Evolutionary conservation across 805 yeast genomes (phyloP).

Genomic region (Ogataea methylovora): DNA sequence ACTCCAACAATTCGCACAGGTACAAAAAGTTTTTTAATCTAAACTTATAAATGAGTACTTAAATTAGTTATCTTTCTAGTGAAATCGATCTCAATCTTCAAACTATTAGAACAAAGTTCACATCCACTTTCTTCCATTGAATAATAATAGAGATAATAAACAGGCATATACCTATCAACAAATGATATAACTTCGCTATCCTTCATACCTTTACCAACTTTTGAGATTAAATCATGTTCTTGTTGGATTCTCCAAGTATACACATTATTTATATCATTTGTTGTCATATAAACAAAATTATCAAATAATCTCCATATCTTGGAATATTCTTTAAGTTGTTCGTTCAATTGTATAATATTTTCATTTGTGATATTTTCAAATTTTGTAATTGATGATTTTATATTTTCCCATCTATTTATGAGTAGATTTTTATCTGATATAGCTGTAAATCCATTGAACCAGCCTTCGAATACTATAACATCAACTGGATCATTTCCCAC

Average conservation of each 20-base stretch:
- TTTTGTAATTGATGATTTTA: conserved; percentile 7
- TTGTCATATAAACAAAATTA: conserved; percentile 52
- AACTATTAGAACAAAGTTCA: conserved; percentile 2
- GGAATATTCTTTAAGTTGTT: conserved; percentile 40
- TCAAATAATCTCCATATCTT: conserved; percentile 53
- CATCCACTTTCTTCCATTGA: conserved; percentile 6
- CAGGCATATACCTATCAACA: conserved; percentile 82
- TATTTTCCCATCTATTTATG: conserved; percentile 19
- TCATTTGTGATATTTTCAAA: conserved; percentile 10
- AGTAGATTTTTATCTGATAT: conserved; percentile 24
- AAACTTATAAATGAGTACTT: not conserved
- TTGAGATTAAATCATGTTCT: conserved; percentile 51
- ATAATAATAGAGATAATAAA: conserved; percentile 61
- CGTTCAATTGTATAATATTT: conserved; percentile 39
- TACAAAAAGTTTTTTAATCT: no score
- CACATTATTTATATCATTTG: conserved; percentile 54
- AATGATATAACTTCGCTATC: conserved; percentile 61
- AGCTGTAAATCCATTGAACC: conserved; percentile 79
- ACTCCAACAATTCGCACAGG: no score
- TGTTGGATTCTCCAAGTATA: conserved; percentile 75
- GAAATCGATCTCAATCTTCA: conserved; percentile 11
- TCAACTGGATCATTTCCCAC: conserved; percentile 34
- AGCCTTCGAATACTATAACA: conserved; percentile 80
- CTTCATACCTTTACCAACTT: conserved; percentile 71
- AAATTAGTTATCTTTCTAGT: conserved; percentile 7